Base-by-base conservation (phyloP, 352 stramenopile genomes). In the Phytophthora litchii region DNA sequence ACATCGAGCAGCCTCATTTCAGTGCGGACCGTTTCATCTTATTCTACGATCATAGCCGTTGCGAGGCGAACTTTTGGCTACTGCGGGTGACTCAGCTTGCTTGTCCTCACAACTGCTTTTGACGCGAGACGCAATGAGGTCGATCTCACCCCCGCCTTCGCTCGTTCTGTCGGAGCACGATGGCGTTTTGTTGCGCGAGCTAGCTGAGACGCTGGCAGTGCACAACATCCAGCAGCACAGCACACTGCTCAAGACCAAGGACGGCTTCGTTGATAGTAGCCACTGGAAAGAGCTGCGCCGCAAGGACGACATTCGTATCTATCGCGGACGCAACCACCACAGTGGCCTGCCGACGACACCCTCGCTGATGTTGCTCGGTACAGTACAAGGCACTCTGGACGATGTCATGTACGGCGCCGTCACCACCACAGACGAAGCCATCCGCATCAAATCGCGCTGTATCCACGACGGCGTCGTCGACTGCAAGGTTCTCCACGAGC, bases 391-490 rank as follows among this genome's bases (percentile, higher is more conserved):
- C 13, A 46, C 45, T 5, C 35, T 86, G 35, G 64, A 56, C 48
- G 48, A 56, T 21, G n/a, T 56, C 48, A 56, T 56, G 48, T 56
- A 56, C 48, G 48, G 48, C 14, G 42, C 74, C n/a, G 54, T 57
- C 17, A 66, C 64, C 16, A 53, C 56, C 9, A 57, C 65, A n/a
- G 56, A 69, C 11, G 62, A 71, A 9, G 56, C 60, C 11, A 70
- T 79, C 37, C 62, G 72, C 32, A 56, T 81, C 44, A 64, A 72
- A 37, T 71, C 68, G 8, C 65, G 61, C 3, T 74, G 66, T 48
- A 70, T 60, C 5, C 47, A 74, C 6, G 70, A 84, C 46, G 62
- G 61, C 9, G 52, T 80, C 3, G 38, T 78, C 0, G 69, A 82
- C 57, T 67, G 57, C 48, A 61, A 67, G 20, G 45, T 78, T 14